Evolutionary conservation across 345 rosid genomes (phyloP).

Genomic region (Alliaria petiolata): DNA sequence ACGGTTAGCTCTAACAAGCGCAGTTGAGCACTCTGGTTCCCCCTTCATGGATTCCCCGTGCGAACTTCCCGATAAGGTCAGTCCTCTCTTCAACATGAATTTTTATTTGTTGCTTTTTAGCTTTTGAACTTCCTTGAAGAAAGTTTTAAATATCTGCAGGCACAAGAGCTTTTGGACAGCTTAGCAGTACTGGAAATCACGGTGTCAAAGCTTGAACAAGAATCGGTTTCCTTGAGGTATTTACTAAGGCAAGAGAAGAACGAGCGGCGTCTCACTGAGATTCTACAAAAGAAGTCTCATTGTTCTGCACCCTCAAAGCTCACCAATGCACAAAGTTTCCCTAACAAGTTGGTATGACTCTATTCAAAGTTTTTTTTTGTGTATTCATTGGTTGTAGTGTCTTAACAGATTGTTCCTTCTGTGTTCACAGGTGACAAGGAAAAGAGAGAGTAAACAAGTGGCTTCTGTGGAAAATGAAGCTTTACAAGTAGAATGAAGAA

Average conservation of each 20-base stretch:
- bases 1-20: slow-evolving; percentile 61
- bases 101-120: neutral
- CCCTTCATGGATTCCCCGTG: slow-evolving; percentile 48
- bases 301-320: slow-evolving; percentile 31
- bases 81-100: neutral
- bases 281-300: slow-evolving; percentile 45
- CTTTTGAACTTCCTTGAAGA: neutral
- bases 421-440: slow-evolving; percentile 23
- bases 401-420: neutral
- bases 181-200: slow-evolving; percentile 63
- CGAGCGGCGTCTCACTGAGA: slow-evolving; percentile 64
- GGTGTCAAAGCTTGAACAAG: slow-evolving; percentile 79
- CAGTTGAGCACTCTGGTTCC: slow-evolving; percentile 57
- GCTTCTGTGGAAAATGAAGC: slow-evolving; percentile 22
- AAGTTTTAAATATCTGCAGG: slow-evolving; percentile 37
- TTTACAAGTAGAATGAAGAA: slow-evolving; percentile 20
- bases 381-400: neutral
- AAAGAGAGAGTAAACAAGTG: slow-evolving; percentile 25
- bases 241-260: slow-evolving; percentile 83
- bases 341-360: slow-evolving; percentile 32
- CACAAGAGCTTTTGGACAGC: slow-evolving; percentile 71
- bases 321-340: slow-evolving; percentile 7
- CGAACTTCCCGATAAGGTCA: slow-evolving; percentile 71
- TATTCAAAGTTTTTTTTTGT: neutral
- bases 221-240: slow-evolving; percentile 56